Conservation (phyloP, 129 eudicot species). For the Mikania micrantha region DNA sequence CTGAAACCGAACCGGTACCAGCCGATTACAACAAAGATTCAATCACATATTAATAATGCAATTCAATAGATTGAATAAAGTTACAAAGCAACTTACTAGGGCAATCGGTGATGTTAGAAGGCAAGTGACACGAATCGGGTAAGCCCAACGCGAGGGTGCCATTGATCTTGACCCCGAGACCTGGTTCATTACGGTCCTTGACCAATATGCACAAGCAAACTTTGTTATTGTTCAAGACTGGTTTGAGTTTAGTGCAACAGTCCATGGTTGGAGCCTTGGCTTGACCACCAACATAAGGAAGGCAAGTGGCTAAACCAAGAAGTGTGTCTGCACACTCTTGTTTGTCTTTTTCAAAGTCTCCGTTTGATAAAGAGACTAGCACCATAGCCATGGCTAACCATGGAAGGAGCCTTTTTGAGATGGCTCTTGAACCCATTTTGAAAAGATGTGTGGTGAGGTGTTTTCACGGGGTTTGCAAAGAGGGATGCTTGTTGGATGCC, state of each 20-base stretch:
- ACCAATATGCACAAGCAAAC: slow-evolving; percentile 57
- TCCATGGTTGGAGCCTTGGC: slow-evolving; percentile 55
- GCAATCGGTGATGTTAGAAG: slow-evolving; percentile 41
- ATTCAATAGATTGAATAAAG: no score
- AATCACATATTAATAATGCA: no score
- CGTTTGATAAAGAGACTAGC: slow-evolving; percentile 11
- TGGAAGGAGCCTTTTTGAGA: slow-evolving; percentile 3
- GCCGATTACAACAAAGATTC: no score
- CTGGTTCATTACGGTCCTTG: slow-evolving; percentile 58
- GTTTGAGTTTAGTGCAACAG: slow-evolving; percentile 54
- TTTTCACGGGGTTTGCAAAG: neutral
- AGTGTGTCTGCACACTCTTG: slow-evolving; percentile 37
- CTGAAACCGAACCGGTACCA: no score
- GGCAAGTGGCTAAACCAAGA: slow-evolving; percentile 45
- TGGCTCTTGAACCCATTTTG: slow-evolving; percentile 14
- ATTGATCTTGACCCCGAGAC: slow-evolving; percentile 54
- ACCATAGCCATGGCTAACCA: slow-evolving; percentile 26
- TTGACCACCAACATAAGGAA: slow-evolving; percentile 46
- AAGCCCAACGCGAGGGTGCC: slow-evolving; percentile 59
- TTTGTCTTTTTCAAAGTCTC: slow-evolving; percentile 43
- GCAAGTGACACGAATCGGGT: slow-evolving; percentile 42
- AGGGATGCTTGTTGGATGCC: neutral
- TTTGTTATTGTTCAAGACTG: slow-evolving; percentile 38
- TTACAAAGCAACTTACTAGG: slow-evolving; percentile 34
- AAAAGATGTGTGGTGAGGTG: slow-evolving; percentile 4